Conservation (phyloP, 73 alveolate genomes). For the Blepharisma stoltei region DNA sequence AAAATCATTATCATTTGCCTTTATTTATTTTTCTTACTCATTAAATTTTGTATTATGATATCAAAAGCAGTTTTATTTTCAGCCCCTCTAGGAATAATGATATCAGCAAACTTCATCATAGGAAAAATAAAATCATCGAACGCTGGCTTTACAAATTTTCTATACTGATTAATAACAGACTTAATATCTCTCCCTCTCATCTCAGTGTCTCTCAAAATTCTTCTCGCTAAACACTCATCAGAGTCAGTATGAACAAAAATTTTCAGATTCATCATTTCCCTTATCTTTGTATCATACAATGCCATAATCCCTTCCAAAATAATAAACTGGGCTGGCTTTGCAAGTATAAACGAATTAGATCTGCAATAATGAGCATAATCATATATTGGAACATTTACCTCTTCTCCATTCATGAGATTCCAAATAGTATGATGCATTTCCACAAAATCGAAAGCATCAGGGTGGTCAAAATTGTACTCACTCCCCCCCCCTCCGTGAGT, state of each 20-base stretch:
- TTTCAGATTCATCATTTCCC: constrained; percentile 33
- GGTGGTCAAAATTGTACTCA: constrained; percentile 90
- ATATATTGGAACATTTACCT: constrained; percentile 82
- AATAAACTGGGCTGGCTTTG: constrained; percentile 74
- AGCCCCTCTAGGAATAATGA: constrained; percentile 78
- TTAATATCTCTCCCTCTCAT: constrained; percentile 94
- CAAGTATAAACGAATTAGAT: constrained; percentile 31
- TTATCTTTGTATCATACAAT: constrained; percentile 80
- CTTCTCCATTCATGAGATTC: constrained; percentile 44
- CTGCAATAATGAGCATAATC: constrained; percentile 73
- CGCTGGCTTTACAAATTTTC: constrained; percentile 91
- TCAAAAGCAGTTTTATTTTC: constrained; percentile 50
- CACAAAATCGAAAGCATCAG: constrained; percentile 87
- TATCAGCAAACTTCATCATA: constrained; percentile 90
- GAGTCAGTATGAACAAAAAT: constrained; percentile 45
- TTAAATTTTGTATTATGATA: background rate
- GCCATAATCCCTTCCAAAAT: constrained; percentile 97
- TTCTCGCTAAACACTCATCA: constrained; percentile 91
- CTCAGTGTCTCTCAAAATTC: constrained; percentile 90
- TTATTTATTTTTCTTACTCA: background rate
- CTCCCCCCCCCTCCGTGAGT: too few relatives aligned
- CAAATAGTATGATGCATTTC: constrained; percentile 34
- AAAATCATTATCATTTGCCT: too few relatives aligned
- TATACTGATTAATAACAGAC: constrained; percentile 80
- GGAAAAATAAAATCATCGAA: constrained; percentile 93